These are phyloP conservation scores for Boletus patriciae DNA, from an alignment of 768 basidiomycete genomes.

Conservation along the genomic window DNA sequence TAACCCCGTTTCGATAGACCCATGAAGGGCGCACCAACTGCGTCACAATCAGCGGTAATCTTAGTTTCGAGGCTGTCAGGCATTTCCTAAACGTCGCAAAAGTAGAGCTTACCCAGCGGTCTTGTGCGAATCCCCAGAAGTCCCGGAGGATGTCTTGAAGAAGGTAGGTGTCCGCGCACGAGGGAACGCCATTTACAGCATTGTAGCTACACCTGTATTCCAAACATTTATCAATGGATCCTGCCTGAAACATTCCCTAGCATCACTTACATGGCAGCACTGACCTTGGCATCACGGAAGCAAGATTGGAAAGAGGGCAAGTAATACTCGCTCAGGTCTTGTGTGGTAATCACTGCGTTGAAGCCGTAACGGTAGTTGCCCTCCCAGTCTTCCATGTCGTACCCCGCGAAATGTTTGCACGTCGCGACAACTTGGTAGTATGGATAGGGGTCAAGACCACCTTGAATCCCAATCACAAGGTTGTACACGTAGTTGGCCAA, in stretches of 20 bases:
- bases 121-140: conserved; percentile 50
- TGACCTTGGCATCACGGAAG: conserved; percentile 60
- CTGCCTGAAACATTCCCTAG: not conserved
- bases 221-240: not conserved
- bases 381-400: conserved; percentile 58
- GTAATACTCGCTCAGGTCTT: conserved; percentile 59
- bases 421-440: conserved; percentile 54
- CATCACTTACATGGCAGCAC: conserved; percentile 45
- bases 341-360: conserved; percentile 52
- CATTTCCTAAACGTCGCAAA: not conserved
- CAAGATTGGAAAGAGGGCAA: conserved; percentile 56
- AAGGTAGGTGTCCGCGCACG: conserved; percentile 54
- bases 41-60: conserved; percentile 54
- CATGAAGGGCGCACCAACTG: conserved; percentile 20
- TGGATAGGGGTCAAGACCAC: conserved; percentile 52
- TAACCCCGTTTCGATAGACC: not conserved
- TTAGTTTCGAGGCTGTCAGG: not conserved
- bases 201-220: conserved; percentile 51
- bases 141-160: conserved; percentile 53
- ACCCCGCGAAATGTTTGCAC: conserved; percentile 62
- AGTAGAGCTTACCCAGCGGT: conserved; percentile 44
- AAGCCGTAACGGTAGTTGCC: conserved; percentile 50
- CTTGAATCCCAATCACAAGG: conserved; percentile 55
- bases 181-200: conserved; percentile 57
- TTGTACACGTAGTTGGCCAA: conserved; percentile 53